Conservation (phyloP, 2,329 filamentous ascomycete genomes). For the Orbilia ellipsospora region DNA sequence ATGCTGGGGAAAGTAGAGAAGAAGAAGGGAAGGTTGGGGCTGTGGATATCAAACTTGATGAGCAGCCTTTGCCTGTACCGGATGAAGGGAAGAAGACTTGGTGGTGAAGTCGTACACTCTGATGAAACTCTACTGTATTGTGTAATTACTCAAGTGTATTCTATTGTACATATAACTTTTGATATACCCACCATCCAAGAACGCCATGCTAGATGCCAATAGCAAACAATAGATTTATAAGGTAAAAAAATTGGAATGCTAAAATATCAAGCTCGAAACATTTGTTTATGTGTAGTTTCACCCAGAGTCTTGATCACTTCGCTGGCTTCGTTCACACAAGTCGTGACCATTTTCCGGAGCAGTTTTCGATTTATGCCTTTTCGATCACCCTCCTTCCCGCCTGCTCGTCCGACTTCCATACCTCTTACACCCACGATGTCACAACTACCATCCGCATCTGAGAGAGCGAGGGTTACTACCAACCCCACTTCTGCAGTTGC, state of each 20-base stretch:
- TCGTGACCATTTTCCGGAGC: constrained; percentile 42
- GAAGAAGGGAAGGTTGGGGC: constrained; percentile 28
- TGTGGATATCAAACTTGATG: constrained; percentile 45
- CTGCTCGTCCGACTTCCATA: constrained; percentile 52
- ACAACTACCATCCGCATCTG: constrained; percentile 34
- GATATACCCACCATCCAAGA: constrained; percentile 40
- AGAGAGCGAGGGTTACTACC: constrained; percentile 77
- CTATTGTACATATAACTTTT: constrained; percentile 55
- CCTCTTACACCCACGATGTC: constrained; percentile 49
- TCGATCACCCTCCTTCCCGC: constrained; percentile 44
- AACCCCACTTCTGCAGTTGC: constrained; percentile 90
- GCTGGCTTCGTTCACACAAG: constrained; percentile 33
- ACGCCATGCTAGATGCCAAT: constrained; percentile 48
- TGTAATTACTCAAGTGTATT: constrained; percentile 25
- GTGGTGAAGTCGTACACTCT: constrained; percentile 23
- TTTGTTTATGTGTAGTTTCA: constrained; percentile 38
- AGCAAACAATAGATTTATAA: not conserved
- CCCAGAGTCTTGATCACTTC: constrained; percentile 43
- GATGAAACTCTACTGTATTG: constrained; percentile 38
- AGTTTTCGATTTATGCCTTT: constrained; percentile 47
- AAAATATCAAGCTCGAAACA: constrained; percentile 44
- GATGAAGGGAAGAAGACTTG: constrained; percentile 50
- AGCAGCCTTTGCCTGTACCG: constrained; percentile 30
- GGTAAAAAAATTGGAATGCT: not conserved
- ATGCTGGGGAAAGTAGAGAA: constrained; percentile 20